Evolutionary conservation across 2,329 filamentous ascomycete genomes (phyloP).

Genomic region (Xylariales sp.): DNA sequence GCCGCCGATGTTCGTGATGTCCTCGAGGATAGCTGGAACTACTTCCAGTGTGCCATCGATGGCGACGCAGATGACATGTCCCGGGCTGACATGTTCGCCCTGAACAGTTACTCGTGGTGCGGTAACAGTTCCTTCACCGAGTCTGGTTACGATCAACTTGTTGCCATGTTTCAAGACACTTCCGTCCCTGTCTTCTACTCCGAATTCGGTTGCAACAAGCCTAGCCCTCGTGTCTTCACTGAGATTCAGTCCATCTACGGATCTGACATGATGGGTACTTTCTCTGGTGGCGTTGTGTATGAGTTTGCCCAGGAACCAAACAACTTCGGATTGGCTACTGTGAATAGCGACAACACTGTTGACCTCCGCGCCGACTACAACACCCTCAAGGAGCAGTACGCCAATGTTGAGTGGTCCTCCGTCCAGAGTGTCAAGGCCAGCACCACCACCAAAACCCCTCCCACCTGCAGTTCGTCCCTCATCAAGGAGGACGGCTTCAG

Average conservation of each 20-base stretch:
- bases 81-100: slow-evolving; percentile 68
- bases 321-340: slow-evolving; percentile 59
- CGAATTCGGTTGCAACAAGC: slow-evolving; percentile 74
- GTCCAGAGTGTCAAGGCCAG: slow-evolving; percentile 60
- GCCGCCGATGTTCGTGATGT: slow-evolving; percentile 73
- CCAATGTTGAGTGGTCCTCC: slow-evolving; percentile 64
- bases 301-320: slow-evolving; percentile 71
- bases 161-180: slow-evolving; percentile 58
- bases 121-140: slow-evolving; percentile 57
- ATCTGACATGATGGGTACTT: slow-evolving; percentile 59
- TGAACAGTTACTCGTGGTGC: slow-evolving; percentile 76
- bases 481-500: slow-evolving; percentile 67
- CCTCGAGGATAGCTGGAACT: slow-evolving; percentile 70
- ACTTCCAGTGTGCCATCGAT: slow-evolving; percentile 62
- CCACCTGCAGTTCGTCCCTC: slow-evolving; percentile 60
- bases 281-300: slow-evolving; percentile 77
- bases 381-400: slow-evolving; percentile 70
- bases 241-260: slow-evolving; percentile 72
- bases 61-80: slow-evolving; percentile 54
- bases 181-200: slow-evolving; percentile 77
- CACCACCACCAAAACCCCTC: slow-evolving; percentile 50
- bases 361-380: slow-evolving; percentile 62
- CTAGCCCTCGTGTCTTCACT: slow-evolving; percentile 67
- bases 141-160: slow-evolving; percentile 59
- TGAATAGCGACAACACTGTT: slow-evolving; percentile 54